A percentile compares a stretch with the other conserved stretches of the same genome.
phyloP scores from a whole-genome alignment of 805 yeast genomes.

The Pichia deserticola region DNA sequence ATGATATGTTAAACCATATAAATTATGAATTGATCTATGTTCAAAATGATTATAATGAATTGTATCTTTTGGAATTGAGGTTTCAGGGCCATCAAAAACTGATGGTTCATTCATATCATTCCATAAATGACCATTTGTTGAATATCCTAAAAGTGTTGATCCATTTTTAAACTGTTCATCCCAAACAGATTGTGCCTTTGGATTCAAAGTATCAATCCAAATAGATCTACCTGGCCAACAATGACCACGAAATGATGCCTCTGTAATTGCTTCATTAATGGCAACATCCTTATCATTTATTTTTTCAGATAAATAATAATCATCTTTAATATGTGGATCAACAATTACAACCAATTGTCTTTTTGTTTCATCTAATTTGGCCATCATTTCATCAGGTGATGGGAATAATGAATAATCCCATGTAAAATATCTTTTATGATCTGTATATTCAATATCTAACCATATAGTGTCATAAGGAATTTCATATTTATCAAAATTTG shows the following conservation, averaged over 20 bases:
- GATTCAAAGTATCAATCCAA: slow-evolving; percentile 85
- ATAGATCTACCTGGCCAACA: slow-evolving; percentile 98
- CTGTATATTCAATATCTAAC: slow-evolving; percentile 92
- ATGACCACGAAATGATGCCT: slow-evolving; percentile 62
- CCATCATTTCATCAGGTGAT: slow-evolving; percentile 62
- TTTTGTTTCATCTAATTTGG: slow-evolving; percentile 58
- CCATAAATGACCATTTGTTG: slow-evolving; percentile 78
- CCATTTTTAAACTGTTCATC: slow-evolving; percentile 40
- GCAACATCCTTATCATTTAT: slow-evolving; percentile 41
- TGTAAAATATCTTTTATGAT: slow-evolving; percentile 79
- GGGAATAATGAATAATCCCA: slow-evolving; percentile 78
- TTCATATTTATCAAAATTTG: slow-evolving; percentile 59
- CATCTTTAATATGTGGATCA: slow-evolving; percentile 84
- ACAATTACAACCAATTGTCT: slow-evolving; percentile 77
- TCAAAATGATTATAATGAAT: slow-evolving; percentile 78
- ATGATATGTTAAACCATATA: slow-evolving; percentile 74
- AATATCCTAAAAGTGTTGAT: slow-evolving; percentile 35
- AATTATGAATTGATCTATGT: slow-evolving; percentile 85
- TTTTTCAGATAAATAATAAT: slow-evolving; percentile 55
- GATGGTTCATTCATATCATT: slow-evolving; percentile 99
- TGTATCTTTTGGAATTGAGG: slow-evolving; percentile 76
- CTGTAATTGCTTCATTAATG: slow-evolving; percentile 39
- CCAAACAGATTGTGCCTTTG: slow-evolving; percentile 58
- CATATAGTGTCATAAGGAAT: slow-evolving; percentile 90
- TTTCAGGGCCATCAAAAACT: slow-evolving; percentile 90